These are phyloP conservation scores for Benincasa hispida DNA, from an alignment of 306 rosid genomes.

Conservation along the genomic window DNA sequence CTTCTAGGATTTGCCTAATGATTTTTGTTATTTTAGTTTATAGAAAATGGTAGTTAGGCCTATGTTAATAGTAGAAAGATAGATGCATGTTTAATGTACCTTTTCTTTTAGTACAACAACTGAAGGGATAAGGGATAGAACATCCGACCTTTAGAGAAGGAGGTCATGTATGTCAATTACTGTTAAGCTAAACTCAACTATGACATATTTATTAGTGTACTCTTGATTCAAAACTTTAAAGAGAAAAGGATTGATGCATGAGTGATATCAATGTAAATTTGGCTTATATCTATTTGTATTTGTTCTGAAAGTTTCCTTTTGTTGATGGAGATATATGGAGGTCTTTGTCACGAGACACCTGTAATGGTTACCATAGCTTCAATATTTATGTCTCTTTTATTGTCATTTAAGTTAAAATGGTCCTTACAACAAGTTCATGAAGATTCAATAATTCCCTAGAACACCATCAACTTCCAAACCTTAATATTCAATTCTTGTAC, in stretches of 20 bases:
- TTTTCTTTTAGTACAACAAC: not conserved
- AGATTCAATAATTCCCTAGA: constrained; percentile 4
- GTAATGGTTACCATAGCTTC: not conserved
- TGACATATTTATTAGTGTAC: too few species aligned
- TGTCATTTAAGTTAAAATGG: not conserved
- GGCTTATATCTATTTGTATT: not conserved
- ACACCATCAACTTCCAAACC: not conserved
- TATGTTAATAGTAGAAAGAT: not conserved
- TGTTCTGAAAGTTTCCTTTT: constrained; percentile 3
- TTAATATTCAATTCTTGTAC: not conserved
- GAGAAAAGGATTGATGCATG: not conserved
- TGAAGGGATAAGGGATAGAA: too few species aligned
- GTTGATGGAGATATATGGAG: constrained; percentile 1
- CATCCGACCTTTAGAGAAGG: too few species aligned
- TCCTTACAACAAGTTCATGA: constrained; percentile 1
- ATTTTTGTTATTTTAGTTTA: not conserved
- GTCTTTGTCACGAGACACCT: not conserved
- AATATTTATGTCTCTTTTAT: not conserved
- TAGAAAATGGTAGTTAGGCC: not conserved
- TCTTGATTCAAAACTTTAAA: not conserved
- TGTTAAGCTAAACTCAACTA: too few species aligned
- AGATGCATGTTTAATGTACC: not conserved
- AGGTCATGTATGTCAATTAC: too few species aligned
- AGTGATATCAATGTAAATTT: not conserved
- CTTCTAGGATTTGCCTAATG: not conserved